Base-by-base conservation (phyloP, 352 stramenopile genomes). In the Phytophthora idaei region DNA sequence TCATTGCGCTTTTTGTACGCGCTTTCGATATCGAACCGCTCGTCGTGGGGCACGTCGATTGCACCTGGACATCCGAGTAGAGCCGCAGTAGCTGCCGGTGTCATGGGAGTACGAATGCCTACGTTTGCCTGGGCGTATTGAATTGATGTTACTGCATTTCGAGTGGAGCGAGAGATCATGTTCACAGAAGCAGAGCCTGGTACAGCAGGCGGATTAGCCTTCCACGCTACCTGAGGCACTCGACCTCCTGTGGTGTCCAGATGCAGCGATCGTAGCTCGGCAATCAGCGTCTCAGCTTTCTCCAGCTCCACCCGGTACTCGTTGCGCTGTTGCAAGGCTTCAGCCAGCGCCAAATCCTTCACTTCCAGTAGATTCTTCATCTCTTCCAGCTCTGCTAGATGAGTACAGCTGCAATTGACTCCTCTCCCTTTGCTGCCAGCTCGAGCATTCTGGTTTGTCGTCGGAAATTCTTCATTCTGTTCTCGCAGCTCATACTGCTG, bases 291-390 rank as follows among this genome's bases (percentile, higher is more conserved):
- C 27, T 85, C 78, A 2, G 78, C 74, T 14, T 67, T 80, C 29
- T 88, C 80, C 25, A 89, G 69, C 55, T 71, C 68, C 3, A 84
- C 59, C 2, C 81, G 80, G 60, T 81, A 75, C 29, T 82, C 69
- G 53, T 85, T 90, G 3, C 82, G 78, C 53, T 89, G 80, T 15
- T 88, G 67, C 11, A 89, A 62, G 11, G 80, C 80, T 58, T 89
- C 82, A 1, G 50, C 83, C 27, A 90, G 54, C 25, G 80, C 82
- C 27, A 76, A 52, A 48, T 89, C 80, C 56, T 90, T 90, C 39
- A 88, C 71, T 14, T 74, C 61, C 1, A 90, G 49, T 25, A 88
- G 57, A 53, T 69, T 74, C 15, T 74, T 62, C 25, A 88, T 27
- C 8, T 81, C 65, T 8, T 78, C 48, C 2, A 86, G 49, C 15